Evolutionary conservation across 257 asterid species (phyloP).

Genomic region (Paraleonurus japonicus): DNA sequence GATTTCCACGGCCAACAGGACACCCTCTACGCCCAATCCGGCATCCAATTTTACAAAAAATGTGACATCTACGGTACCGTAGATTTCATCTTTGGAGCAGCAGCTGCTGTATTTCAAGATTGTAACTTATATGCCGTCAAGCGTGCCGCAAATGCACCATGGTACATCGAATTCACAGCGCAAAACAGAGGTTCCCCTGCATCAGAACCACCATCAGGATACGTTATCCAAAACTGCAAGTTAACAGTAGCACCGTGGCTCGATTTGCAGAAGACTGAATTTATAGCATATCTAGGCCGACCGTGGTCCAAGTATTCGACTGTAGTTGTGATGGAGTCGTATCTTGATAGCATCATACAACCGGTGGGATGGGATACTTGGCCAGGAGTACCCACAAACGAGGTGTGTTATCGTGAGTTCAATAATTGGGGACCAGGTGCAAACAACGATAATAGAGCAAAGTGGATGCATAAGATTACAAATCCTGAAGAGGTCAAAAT

Average conservation of each 20-base stretch:
- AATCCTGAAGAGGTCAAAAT: too few relatives aligned
- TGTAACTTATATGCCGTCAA: background rate
- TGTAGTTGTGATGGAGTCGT: conserved; percentile 5
- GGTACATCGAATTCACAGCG: background rate
- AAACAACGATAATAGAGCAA: too few relatives aligned
- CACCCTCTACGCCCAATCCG: background rate
- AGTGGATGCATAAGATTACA: too few relatives aligned
- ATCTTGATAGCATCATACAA: background rate
- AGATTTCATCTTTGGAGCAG: background rate
- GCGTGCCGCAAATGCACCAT: too few relatives aligned
- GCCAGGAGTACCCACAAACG: too few relatives aligned
- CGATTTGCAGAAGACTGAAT: too few relatives aligned
- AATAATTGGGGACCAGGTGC: too few relatives aligned
- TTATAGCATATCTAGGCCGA: background rate
- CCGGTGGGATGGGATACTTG: background rate
- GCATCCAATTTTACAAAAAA: background rate
- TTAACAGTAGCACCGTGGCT: background rate
- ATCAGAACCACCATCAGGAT: background rate
- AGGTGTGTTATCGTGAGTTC: too few relatives aligned
- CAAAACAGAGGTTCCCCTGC: background rate
- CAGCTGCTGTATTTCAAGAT: background rate
- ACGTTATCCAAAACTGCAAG: background rate
- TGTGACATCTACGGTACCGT: conserved; percentile 9
- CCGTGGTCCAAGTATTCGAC: background rate
- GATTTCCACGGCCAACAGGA: background rate